Conservation (phyloP, 164 flowering plant species). For the Magnolia sinica region DNA sequence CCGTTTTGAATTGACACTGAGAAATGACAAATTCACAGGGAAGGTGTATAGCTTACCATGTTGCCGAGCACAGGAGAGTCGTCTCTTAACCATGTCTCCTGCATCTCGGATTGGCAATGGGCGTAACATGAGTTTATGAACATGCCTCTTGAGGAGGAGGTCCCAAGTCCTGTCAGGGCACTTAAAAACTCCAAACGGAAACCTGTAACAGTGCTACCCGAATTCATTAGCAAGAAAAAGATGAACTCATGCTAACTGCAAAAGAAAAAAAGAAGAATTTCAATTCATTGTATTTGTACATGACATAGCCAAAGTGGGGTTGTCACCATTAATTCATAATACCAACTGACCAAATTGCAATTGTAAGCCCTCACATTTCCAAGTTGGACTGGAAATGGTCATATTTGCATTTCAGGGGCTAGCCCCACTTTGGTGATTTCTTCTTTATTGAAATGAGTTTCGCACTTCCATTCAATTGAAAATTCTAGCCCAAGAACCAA, state of each 20-base stretch:
- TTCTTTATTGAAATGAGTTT: too few relatives aligned
- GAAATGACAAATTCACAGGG: background rate
- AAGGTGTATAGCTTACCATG: conserved; percentile 38
- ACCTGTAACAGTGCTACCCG: conserved; percentile 28
- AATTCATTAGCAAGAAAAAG: background rate
- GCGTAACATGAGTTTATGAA: conserved; percentile 80
- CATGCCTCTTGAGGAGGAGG: conserved; percentile 48
- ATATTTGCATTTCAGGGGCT: too few relatives aligned
- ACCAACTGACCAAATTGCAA: too few relatives aligned
- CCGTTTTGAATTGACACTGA: background rate
- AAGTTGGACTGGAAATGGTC: too few relatives aligned
- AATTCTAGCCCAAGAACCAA: too few relatives aligned
- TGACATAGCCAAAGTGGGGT: too few relatives aligned
- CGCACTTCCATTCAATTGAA: too few relatives aligned
- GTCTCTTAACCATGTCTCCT: conserved; percentile 64
- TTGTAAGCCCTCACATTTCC: too few relatives aligned
- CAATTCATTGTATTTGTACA: background rate
- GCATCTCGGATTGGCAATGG: conserved; percentile 86
- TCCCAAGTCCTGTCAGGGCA: conserved; percentile 43
- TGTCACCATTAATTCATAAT: too few relatives aligned
- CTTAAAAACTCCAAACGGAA: conserved; percentile 58
- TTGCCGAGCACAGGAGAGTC: conserved; percentile 54
- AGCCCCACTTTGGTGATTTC: too few relatives aligned
- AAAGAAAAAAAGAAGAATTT: background rate
- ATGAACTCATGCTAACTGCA: background rate